A percentile compares a stretch with the other conserved stretches of the same genome.
phyloP scores from a whole-genome alignment of 73 alveolate genomes.

The Durusdinium trenchii region DNA sequence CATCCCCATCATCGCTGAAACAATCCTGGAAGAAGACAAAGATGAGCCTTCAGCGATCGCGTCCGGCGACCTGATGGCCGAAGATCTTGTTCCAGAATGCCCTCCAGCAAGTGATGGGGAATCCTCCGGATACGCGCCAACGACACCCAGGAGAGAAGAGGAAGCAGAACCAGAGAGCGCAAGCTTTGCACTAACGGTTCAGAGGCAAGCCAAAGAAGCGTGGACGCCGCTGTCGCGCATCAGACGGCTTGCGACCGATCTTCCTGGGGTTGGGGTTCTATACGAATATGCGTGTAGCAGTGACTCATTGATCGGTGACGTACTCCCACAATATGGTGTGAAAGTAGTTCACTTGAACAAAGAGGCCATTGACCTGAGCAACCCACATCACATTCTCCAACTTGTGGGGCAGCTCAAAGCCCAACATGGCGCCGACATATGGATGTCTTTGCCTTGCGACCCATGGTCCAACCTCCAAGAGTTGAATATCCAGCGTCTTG shows the following conservation, averaged over 20 bases:
- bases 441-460: background rate
- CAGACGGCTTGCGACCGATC: background rate
- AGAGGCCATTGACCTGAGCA: slow-evolving; percentile 4
- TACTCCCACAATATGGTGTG: background rate
- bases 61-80: too few species aligned
- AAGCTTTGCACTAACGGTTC: background rate
- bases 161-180: background rate
- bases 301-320: background rate
- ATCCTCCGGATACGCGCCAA: background rate
- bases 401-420: background rate
- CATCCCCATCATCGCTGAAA: too few species aligned
- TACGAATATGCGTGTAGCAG: background rate
- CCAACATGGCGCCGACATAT: slow-evolving; percentile 6
- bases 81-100: background rate
- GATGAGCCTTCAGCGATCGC: too few species aligned
- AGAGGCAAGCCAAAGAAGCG: background rate
- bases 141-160: background rate
- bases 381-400: background rate
- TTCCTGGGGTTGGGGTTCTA: background rate
- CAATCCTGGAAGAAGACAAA: too few species aligned
- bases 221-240: background rate
- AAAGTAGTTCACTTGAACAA: background rate
- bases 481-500: background rate
- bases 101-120: slow-evolving; percentile 11
- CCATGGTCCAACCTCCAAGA: background rate